Evolutionary conservation across 2,329 filamentous ascomycete species (phyloP).

Genomic region (Bipolaris zeicola): DNA sequence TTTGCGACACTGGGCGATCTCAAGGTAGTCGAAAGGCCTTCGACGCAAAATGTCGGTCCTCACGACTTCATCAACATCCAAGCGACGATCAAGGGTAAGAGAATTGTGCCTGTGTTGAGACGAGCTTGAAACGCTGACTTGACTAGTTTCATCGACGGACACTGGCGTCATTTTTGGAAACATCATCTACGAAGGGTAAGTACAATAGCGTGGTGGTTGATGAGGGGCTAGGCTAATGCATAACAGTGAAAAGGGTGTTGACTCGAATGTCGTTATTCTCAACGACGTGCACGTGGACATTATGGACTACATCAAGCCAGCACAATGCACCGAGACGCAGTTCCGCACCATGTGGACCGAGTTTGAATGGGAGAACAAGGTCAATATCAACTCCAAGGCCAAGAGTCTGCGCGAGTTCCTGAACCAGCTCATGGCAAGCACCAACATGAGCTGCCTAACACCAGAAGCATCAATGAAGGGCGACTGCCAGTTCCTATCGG

Average conservation of each 20-base stretch:
- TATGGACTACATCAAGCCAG: slow-evolving; percentile 99
- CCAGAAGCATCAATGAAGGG: slow-evolving; percentile 96
- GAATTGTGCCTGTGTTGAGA: background rate
- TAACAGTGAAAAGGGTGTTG: slow-evolving; percentile 67
- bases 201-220: background rate
- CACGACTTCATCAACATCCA: slow-evolving; percentile 99
- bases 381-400: slow-evolving; percentile 98
- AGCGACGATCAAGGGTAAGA: slow-evolving; percentile 97
- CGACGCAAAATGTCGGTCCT: slow-evolving; percentile 91
- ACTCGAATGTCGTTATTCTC: slow-evolving; percentile 92
- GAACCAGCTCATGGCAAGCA: slow-evolving; percentile 92
- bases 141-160: slow-evolving; percentile 84
- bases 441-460: slow-evolving; percentile 98
- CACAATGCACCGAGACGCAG: slow-evolving; percentile 94
- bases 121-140: slow-evolving; percentile 14
- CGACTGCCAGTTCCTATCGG: slow-evolving; percentile 96
- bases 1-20: slow-evolving; percentile 98
- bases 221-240: slow-evolving; percentile 58
- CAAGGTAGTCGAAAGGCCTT: slow-evolving; percentile 95
- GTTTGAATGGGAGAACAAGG: slow-evolving; percentile 99
- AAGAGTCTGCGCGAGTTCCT: slow-evolving; percentile 91
- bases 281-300: slow-evolving; percentile 99
- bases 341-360: slow-evolving; percentile 99
- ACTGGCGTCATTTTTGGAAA: slow-evolving; percentile 99
- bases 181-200: slow-evolving; percentile 85